Conservation (phyloP, 495 filamentous ascomycete species). For the Echria macrotheca region DNA sequence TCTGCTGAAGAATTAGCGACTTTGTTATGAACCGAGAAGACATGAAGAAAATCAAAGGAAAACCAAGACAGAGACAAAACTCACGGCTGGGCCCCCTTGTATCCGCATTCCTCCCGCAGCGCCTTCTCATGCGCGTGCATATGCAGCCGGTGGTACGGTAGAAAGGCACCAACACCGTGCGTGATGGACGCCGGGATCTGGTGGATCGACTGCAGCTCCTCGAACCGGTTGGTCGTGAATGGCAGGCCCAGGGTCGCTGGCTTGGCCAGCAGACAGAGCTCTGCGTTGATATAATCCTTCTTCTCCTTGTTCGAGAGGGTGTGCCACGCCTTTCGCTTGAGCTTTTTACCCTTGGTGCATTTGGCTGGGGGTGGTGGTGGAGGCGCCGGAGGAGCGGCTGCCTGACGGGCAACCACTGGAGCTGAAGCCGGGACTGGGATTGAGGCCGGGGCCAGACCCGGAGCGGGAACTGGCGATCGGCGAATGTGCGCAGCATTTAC, state of each 20-base stretch:
- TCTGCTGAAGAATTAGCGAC: slow-evolving; percentile 20
- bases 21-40: background rate
- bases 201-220: slow-evolving; percentile 19
- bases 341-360: background rate
- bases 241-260: slow-evolving; percentile 16
- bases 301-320: slow-evolving; percentile 15
- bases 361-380: too few species aligned
- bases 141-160: slow-evolving; percentile 50
- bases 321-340: slow-evolving; percentile 16
- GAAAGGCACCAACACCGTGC: slow-evolving; percentile 31
- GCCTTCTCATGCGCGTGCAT: slow-evolving; percentile 38
- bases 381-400: background rate
- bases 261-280: slow-evolving; percentile 17
- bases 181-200: slow-evolving; percentile 10
- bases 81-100: slow-evolving; percentile 31
- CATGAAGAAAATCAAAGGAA: background rate
- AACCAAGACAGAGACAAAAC: background rate
- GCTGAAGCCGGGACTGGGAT: background rate
- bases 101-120: slow-evolving; percentile 42
- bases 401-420: background rate
- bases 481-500: background rate
- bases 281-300: slow-evolving; percentile 17
- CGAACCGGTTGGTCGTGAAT: slow-evolving; percentile 14
- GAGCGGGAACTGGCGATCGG: background rate
- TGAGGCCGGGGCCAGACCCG: background rate